A percentile compares a stretch with the other conserved stretches of the same genome.
phyloP scores from a whole-genome alignment of 495 filamentous ascomycete genomes.

The Thozetella sp. region DNA sequence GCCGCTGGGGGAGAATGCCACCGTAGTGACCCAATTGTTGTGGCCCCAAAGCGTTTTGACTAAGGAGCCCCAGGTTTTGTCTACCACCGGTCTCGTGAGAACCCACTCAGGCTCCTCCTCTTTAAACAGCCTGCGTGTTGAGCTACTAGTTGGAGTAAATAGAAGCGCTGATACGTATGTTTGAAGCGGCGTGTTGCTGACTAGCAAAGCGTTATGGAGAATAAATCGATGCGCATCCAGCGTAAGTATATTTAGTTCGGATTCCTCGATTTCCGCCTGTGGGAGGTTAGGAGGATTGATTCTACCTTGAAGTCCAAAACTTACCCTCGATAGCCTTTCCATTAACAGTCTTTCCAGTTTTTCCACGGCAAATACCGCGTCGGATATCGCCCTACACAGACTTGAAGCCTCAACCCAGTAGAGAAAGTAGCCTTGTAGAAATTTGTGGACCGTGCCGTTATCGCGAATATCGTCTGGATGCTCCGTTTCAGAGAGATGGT shows the following conservation, averaged over 20 bases:
- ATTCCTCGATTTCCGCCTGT: too few species aligned
- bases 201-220: not conserved
- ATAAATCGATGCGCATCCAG: not conserved
- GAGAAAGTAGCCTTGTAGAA: not conserved
- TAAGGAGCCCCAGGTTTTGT: conserved; percentile 9
- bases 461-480: too few species aligned
- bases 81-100: conserved; percentile 1
- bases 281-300: too few species aligned
- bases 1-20: too few species aligned
- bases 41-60: conserved; percentile 7
- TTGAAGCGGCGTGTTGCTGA: not conserved
- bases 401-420: not conserved
- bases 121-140: not conserved
- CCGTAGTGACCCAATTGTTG: too few species aligned
- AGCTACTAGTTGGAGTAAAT: not conserved
- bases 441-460: not conserved
- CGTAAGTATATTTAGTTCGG: not conserved
- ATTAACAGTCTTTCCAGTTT: not conserved
- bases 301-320: too few species aligned
- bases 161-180: not conserved
- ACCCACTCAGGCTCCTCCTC: conserved; percentile 9
- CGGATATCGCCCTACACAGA: not conserved
- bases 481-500: conserved; percentile 17
- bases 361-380: not conserved
- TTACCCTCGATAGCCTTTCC: too few species aligned